phyloP scores from a whole-genome alignment of 805 yeast species.

The Scheffersomyces coipomensis region DNA sequence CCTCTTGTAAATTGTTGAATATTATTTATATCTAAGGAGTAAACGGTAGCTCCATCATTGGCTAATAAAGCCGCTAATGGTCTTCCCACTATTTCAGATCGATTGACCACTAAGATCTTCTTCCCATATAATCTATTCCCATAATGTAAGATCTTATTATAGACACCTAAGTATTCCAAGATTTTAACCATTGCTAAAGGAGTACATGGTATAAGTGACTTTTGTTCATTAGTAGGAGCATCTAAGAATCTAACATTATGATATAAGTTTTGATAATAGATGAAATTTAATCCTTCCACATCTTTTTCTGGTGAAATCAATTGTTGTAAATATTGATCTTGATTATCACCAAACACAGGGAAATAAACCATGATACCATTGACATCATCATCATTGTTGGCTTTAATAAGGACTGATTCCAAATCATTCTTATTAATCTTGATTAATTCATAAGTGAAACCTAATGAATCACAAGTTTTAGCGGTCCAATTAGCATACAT shows the following conservation, averaged over 20 bases:
- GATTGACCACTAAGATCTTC: slow-evolving; percentile 83
- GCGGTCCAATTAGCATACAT: slow-evolving; percentile 97
- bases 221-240: slow-evolving; percentile 57
- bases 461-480: slow-evolving; percentile 81
- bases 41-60: slow-evolving; percentile 96
- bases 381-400: slow-evolving; percentile 72
- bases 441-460: slow-evolving; percentile 79
- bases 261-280: slow-evolving; percentile 90
- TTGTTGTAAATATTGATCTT: slow-evolving; percentile 94
- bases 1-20: slow-evolving; percentile 94
- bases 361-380: slow-evolving; percentile 96
- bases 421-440: slow-evolving; percentile 76
- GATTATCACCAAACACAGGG: slow-evolving; percentile 94
- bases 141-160: slow-evolving; percentile 76
- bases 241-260: slow-evolving; percentile 89
- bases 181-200: slow-evolving; percentile 94
- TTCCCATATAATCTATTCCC: slow-evolving; percentile 94
- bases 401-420: slow-evolving; percentile 78
- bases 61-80: slow-evolving; percentile 95
- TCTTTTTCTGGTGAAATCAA: slow-evolving; percentile 89
- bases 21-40: slow-evolving; percentile 84
- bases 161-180: slow-evolving; percentile 83
- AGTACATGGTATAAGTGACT: slow-evolving; percentile 93
- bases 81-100: slow-evolving; percentile 96
- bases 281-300: slow-evolving; percentile 91